Evolutionary conservation across 805 yeast species (phyloP), one percentile per base, ranked within the genome.

Genomic region (Metschnikowia bowlesiae): DNA sequence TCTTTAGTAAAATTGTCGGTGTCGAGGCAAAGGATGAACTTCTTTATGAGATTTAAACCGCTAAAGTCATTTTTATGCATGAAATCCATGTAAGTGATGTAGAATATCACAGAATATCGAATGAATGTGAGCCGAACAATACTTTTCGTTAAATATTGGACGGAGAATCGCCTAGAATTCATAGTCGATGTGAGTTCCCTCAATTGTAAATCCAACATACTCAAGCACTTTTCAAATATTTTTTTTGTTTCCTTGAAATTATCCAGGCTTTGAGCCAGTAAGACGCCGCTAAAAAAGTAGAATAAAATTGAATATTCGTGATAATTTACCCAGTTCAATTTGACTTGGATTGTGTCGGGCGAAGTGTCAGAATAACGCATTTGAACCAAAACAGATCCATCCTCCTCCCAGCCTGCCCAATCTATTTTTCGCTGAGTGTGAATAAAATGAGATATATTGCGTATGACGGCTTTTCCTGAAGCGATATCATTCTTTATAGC

Each of bases 231-330:
- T 4, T 57, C 60, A 53, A 76, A 73, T 2, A 73, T 62, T 43
- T 65, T 68, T n/a, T 55, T 56, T 6, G 78, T 61, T 44, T 71
- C 66, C 13, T 62, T 56, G 39, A 63, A 65, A 42, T 66, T 68
- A n/a, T 44, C 46, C 29, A 29, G 11, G 18, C 32, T 44, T 29
- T 33, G 11, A 16, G 16, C 26, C 35, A 26, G 39, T 6, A 44
- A 28, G 6, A 78, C 58, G 2, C 78, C 82, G 35, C 74, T 68
- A n/a, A 71, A 57, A 40, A 75, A 69, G 54, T 74, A 75, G 22
- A 74, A 63, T 39, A 69, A 48, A 18, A 74, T 64, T 8, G 69
- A 67, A 57, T 73, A 75, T 49, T 77, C 80, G 39, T 69, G 72
- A 4, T 74, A 64, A 11, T 69, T 64, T 10, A 77, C 48, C 81